Evolutionary conservation across 2,329 filamentous ascomycete genomes (phyloP).

Genomic region (Colletotrichum sp.): DNA sequence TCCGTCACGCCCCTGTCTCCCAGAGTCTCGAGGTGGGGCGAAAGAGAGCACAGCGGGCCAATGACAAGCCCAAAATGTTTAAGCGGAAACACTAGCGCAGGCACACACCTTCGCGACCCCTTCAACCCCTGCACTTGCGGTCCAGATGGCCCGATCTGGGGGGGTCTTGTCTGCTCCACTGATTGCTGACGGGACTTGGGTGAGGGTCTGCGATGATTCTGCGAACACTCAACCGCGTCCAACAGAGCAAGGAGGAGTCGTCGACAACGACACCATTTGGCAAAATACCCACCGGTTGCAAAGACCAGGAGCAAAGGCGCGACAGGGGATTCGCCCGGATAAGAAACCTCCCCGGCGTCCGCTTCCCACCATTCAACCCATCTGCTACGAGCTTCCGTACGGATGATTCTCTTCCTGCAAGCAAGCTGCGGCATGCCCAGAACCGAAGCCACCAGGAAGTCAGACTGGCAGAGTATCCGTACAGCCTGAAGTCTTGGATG

Average conservation of each 20-base stretch:
- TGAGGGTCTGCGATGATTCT: background rate
- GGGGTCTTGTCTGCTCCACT: background rate
- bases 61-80: background rate
- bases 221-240: background rate
- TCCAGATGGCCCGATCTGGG: constrained; percentile 20
- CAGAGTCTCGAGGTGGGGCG: background rate
- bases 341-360: background rate
- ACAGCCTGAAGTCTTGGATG: background rate
- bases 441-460: background rate
- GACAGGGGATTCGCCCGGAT: background rate
- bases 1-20: background rate
- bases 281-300: background rate
- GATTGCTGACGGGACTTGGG: background rate
- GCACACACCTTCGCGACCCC: constrained; percentile 10
- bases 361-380: background rate
- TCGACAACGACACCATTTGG: background rate
- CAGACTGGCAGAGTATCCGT: background rate
- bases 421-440: background rate
- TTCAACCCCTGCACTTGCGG: background rate
- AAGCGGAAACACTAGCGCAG: constrained; percentile 26
- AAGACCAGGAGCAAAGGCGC: background rate
- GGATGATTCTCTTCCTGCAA: background rate
- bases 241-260: background rate
- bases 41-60: background rate
- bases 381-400: background rate